Evolutionary conservation across 306 rosid genomes (phyloP).

Genomic region (Hippophae gyantsensis): DNA sequence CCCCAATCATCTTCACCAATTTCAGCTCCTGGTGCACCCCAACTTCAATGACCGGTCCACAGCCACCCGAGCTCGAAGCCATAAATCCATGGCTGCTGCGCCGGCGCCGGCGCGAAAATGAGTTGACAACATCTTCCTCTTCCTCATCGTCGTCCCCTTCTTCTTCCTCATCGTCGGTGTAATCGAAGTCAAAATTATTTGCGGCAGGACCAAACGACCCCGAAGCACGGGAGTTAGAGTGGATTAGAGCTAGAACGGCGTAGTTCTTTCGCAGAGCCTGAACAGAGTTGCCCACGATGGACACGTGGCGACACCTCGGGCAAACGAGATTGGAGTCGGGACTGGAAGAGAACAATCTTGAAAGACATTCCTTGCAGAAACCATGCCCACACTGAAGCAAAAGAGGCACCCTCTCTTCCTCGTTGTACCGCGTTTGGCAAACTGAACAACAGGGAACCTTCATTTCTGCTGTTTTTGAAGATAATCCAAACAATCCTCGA

Average conservation of each 20-base stretch:
- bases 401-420: slow-evolving; percentile 91
- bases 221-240: slow-evolving; percentile 29
- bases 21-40: slow-evolving; percentile 76
- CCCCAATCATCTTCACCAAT: slow-evolving; percentile 61
- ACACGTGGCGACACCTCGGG: slow-evolving; percentile 87
- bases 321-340: slow-evolving; percentile 62
- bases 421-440: slow-evolving; percentile 96
- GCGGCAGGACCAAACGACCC: slow-evolving; percentile 5
- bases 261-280: slow-evolving; percentile 78
- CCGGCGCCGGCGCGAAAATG: slow-evolving; percentile 17
- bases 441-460: slow-evolving; percentile 94
- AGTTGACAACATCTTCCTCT: slow-evolving; percentile 15
- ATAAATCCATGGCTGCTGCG: slow-evolving; percentile 50
- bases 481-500: too few species aligned
- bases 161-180: slow-evolving; percentile 58
- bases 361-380: slow-evolving; percentile 82
- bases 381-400: slow-evolving; percentile 98
- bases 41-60: slow-evolving; percentile 85
- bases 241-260: slow-evolving; percentile 74
- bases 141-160: slow-evolving; percentile 36
- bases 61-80: slow-evolving; percentile 61
- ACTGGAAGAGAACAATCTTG: slow-evolving; percentile 68
- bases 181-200: slow-evolving; percentile 49
- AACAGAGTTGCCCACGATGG: slow-evolving; percentile 81
- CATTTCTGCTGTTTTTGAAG: slow-evolving; percentile 18